Percentiles rank a stretch among this genome's conserved stretches.
Evolutionary conservation across 306 rosid species (phyloP).

Genomic region (Heteromeles arbutifolia): DNA sequence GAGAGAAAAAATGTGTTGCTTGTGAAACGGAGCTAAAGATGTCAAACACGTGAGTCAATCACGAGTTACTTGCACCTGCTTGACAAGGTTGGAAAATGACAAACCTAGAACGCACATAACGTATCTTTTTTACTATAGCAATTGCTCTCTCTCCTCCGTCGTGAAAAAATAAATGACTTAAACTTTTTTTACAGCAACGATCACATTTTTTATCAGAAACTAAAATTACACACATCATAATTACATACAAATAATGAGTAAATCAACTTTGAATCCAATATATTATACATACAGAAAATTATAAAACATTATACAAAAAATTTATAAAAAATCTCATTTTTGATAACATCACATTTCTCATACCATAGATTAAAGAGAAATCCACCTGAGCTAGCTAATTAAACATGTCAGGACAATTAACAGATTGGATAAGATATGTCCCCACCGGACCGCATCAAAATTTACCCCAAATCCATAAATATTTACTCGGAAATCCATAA

Average conservation of each 20-base stretch:
- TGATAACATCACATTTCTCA: accelerated
- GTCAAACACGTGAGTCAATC: no score
- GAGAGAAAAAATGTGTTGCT: not conserved
- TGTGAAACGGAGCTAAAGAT: not conserved
- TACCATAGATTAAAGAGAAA: not conserved
- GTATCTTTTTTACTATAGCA: no score
- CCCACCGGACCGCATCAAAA: not conserved
- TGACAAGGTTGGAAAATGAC: no score
- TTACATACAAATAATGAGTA: no score
- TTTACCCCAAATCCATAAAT: no score
- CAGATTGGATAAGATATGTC: not conserved
- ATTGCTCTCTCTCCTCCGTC: accelerated
- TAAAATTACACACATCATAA: not conserved
- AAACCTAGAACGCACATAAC: not conserved
- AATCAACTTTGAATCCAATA: no score
- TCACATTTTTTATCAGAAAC: not conserved
- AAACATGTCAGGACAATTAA: not conserved
- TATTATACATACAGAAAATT: no score
- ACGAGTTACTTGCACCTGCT: not conserved
- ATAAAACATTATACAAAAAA: no score
- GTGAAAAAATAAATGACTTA: no score
- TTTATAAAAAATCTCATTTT: no score
- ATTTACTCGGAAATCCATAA: no score
- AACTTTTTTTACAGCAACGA: not conserved
- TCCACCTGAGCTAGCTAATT: not conserved